A percentile compares a stretch with the other conserved stretches of the same genome.
These are phyloP conservation scores for Fomitopsis pulvina DNA, from an alignment of 768 basidiomycete species.

Conservation along the genomic window DNA sequence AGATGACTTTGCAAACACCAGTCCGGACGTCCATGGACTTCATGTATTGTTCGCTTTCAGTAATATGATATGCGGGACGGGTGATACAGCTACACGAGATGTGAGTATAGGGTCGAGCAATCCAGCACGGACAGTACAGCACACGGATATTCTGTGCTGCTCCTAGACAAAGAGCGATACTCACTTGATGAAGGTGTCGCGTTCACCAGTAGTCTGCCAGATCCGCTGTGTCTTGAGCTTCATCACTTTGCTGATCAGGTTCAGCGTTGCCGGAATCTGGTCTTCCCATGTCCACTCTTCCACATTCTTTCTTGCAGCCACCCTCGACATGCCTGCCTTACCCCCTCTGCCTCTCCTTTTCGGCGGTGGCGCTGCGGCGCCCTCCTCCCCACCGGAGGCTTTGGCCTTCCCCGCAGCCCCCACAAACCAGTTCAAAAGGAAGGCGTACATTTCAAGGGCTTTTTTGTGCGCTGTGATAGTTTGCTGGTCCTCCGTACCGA, in stretches of 20 bases:
- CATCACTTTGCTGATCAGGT: conserved; percentile 67
- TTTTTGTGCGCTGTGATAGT: conserved; percentile 54
- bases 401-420: conserved; percentile 74
- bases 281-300: conserved; percentile 68
- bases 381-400: conserved; percentile 36
- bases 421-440: conserved; percentile 90
- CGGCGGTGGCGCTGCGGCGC: conserved; percentile 34
- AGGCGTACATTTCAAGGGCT: conserved; percentile 87
- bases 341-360: conserved; percentile 57
- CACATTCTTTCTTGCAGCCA: conserved; percentile 31
- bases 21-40: conserved; percentile 65
- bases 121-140: too few relatives aligned
- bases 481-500: conserved; percentile 63
- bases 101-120: neutral
- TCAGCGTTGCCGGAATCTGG: conserved; percentile 66
- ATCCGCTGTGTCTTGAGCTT: conserved; percentile 66
- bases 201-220: conserved; percentile 84
- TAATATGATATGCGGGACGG: conserved; percentile 80
- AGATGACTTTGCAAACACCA: conserved; percentile 84
- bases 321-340: conserved; percentile 42
- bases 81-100: conserved; percentile 66
- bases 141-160: neutral
- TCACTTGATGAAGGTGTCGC: conserved; percentile 81
- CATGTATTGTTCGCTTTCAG: conserved; percentile 85
- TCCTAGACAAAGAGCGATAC: conserved; percentile 21